Base-by-base conservation (phyloP, 352 stramenopile genomes). In the Phytopythium mirpurense region DNA sequence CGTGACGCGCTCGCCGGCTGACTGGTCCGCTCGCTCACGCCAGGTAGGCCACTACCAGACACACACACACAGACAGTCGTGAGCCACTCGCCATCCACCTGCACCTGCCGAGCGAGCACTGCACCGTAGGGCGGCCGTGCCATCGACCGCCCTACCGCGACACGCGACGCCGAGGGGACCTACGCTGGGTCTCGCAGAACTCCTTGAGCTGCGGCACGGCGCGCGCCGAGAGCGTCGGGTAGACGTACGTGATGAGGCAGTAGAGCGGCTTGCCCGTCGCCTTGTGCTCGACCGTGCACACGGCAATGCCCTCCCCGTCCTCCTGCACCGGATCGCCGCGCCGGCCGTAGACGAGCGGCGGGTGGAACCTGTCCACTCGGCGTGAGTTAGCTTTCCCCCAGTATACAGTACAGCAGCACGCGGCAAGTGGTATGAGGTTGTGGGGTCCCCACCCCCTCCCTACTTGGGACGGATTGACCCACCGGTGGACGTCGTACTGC, bases 401-500 rank as follows among this genome's bases (percentile, higher is more conserved):
- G n/a, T n/a, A n/a, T n/a, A n/a, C n/a, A n/a, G n/a, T n/a, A n/a
- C n/a, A n/a, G n/a, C n/a, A n/a, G n/a, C n/a, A n/a, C n/a, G n/a
- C n/a, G n/a, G n/a, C n/a, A n/a, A n/a, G n/a, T n/a, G n/a, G n/a
- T n/a, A n/a, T n/a, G n/a, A n/a, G n/a, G n/a, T n/a, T n/a, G n/a
- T n/a, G n/a, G n/a, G n/a, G n/a, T n/a, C n/a, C n/a, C n/a, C n/a
- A n/a, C n/a, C n/a, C n/a, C n/a, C n/a, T n/a, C n/a, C n/a, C n/a
- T n/a, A n/a, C n/a, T n/a, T n/a, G n/a, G n/a, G 18, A 38, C 11
- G 23, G 35, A 32, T 10, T 35, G 19, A 40, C 68, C 31, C 54
- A 90, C 79, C 79, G 75, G 52, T 92, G 82, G 37, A 93, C 79
- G 56, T 93, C 82, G 54, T 86, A 93, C 60, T 93, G 82, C 64